A percentile compares a stretch with the other conserved stretches of the same genome.
Evolutionary conservation across 2,329 filamentous ascomycete species (phyloP).

Genomic region (Fusarium virguliforme): DNA sequence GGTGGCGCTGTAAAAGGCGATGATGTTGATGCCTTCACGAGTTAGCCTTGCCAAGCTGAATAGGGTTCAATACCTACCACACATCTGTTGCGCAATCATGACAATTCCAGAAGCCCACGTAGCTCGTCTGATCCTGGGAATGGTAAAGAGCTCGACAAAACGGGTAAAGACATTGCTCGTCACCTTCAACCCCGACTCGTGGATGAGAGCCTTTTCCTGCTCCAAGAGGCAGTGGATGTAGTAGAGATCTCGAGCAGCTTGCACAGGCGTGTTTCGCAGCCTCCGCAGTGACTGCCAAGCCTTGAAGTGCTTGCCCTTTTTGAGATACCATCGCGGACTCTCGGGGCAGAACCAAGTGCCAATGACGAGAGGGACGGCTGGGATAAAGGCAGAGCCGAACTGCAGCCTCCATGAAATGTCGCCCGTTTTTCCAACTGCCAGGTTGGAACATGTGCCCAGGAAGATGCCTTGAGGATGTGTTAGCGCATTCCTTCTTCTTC

Average conservation of each 20-base stretch:
- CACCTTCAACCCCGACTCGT: slow-evolving; percentile 52
- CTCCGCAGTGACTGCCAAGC: slow-evolving; percentile 71
- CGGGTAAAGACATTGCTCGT: slow-evolving; percentile 66
- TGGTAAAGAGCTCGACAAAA: slow-evolving; percentile 71
- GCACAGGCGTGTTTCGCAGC: slow-evolving; percentile 72
- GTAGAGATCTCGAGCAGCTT: slow-evolving; percentile 75
- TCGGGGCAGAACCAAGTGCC: slow-evolving; percentile 75
- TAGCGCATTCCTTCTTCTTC: neutral
- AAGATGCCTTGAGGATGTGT: slow-evolving; percentile 65
- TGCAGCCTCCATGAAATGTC: slow-evolving; percentile 75
- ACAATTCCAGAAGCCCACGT: slow-evolving; percentile 78
- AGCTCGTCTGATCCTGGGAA: slow-evolving; percentile 72
- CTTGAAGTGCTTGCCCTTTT: slow-evolving; percentile 69
- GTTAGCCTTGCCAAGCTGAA: neutral
- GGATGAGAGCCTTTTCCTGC: slow-evolving; percentile 52
- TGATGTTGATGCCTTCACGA: slow-evolving; percentile 60
- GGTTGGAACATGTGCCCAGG: slow-evolving; percentile 76
- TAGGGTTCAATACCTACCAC: slow-evolving; percentile 56
- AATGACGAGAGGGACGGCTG: slow-evolving; percentile 73
- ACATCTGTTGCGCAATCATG: slow-evolving; percentile 78
- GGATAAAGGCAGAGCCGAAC: slow-evolving; percentile 76
- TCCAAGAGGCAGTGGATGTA: slow-evolving; percentile 67
- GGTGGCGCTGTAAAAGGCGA: slow-evolving; percentile 65
- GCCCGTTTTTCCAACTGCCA: slow-evolving; percentile 74
- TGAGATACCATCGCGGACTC: slow-evolving; percentile 77